Base-by-base conservation (phyloP, 202 grass and related monocot genomes). In the Eragrostis tef region DNA sequence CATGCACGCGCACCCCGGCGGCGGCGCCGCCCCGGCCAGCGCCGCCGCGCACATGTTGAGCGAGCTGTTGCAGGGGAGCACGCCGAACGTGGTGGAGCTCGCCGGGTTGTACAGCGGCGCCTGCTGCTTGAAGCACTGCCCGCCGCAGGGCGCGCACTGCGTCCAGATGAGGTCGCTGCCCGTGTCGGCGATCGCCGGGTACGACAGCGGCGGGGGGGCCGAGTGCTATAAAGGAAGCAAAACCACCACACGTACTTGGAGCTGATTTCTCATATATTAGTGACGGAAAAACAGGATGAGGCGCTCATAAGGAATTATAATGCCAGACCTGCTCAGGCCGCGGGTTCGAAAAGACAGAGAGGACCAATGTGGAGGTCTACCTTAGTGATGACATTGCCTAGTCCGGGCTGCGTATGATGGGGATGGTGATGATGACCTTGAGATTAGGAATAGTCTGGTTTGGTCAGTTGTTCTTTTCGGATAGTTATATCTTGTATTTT, bases 151-250 rank as follows among this genome's bases (percentile, higher is more conserved):
- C 19, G 51, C 67, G 84, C 90, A 97, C 73, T 93, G 88, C 60
- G 90, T 93, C 93, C 93, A 93, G 31, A 93, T 91, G 78, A 93
- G 90, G 81, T 97, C 88, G 64, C 93, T 93, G 77, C 90, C 90
- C 2, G 90, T 97, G 87, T 97, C 94, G 2, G 78, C 77, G 45
- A 97, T 80, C 50, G 88, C 94, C 6, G 79, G 62, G 85, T 93
- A 91, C 19, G 57, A 1, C 10, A 81, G 19, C 50, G 84, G 64
- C 34, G n/a, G n/a, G n/a, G n/a, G n/a, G n/a, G n/a, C n/a, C n/a
- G n/a, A n/a, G n/a, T n/a, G n/a, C n/a, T n/a, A n/a, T n/a, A n/a
- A n/a, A 11, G 11, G 42, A n/a, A 11, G 1, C 54, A 11, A 12
- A 63, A 71, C 26, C 62, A 6, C 49, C 25, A 12, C 17, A 25